Evolutionary conservation across 2,329 filamentous ascomycete genomes (phyloP).

Genomic region (Talaromyces sp.): DNA sequence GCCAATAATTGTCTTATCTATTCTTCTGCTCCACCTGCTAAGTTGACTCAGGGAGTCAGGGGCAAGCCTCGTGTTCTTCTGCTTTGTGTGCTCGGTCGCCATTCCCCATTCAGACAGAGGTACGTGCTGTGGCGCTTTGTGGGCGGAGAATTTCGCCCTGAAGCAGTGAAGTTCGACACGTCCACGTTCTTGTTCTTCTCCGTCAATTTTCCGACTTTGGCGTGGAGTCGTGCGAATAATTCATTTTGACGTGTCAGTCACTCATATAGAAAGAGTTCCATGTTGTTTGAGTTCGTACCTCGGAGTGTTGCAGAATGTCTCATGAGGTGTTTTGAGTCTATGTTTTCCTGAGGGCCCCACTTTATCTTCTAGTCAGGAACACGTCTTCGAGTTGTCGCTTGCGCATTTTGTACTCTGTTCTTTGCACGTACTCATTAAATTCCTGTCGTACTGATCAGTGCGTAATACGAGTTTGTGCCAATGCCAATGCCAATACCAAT

Average conservation of each 20-base stretch:
- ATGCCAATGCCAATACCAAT: no score
- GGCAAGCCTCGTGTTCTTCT: neutral
- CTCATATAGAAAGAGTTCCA: no score
- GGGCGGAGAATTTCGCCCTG: neutral
- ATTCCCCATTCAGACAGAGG: neutral
- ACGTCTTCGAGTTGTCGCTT: neutral
- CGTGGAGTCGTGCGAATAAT: neutral
- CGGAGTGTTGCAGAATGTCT: slow-evolving; percentile 1
- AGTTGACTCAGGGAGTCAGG: neutral
- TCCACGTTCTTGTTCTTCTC: neutral
- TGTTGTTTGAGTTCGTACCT: neutral
- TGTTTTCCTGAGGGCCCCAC: neutral
- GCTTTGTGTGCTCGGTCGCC: neutral
- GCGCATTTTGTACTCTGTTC: neutral
- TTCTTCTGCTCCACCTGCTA: neutral
- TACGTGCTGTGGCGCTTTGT: neutral
- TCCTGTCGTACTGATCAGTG: neutral
- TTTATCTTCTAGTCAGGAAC: neutral
- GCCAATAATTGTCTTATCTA: neutral
- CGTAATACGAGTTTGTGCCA: neutral
- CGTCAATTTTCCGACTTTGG: neutral
- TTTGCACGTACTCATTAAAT: neutral
- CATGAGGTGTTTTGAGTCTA: neutral
- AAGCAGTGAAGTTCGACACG: neutral
- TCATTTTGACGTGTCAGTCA: neutral